Conservation (phyloP, 2,329 filamentous ascomycete genomes). For the Arthrobotrys sinensis region DNA sequence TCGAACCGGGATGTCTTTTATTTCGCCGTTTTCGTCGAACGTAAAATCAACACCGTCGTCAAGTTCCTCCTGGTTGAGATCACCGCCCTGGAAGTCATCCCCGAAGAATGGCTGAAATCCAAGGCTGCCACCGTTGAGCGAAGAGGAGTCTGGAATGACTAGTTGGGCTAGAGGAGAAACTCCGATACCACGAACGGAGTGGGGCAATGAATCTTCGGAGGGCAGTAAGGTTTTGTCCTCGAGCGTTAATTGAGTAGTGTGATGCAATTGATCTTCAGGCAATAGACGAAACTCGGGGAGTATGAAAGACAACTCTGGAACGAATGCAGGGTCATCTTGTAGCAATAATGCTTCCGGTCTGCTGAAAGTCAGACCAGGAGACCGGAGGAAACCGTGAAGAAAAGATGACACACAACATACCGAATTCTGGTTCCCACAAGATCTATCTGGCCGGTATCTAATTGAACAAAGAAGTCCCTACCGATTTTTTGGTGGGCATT, state of each 20-base stretch:
- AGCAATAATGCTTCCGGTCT: slow-evolving; percentile 70
- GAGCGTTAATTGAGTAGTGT: slow-evolving; percentile 37
- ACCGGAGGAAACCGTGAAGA: neutral
- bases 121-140: slow-evolving; percentile 3
- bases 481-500: slow-evolving; percentile 80
- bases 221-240: slow-evolving; percentile 48
- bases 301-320: slow-evolving; percentile 71
- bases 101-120: slow-evolving; percentile 25
- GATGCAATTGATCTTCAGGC: slow-evolving; percentile 41
- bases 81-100: neutral
- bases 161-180: slow-evolving; percentile 14
- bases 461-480: slow-evolving; percentile 27
- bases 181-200: neutral
- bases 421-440: slow-evolving; percentile 17
- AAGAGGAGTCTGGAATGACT: slow-evolving; percentile 42
- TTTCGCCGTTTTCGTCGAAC: slow-evolving; percentile 63
- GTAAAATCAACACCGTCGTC: slow-evolving; percentile 62
- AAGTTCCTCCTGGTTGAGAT: slow-evolving; percentile 21
- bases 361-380: neutral
- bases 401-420: slow-evolving; percentile 3
- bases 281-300: slow-evolving; percentile 12
- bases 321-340: slow-evolving; percentile 85
- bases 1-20: slow-evolving; percentile 58
- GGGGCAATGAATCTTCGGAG: slow-evolving; percentile 4
- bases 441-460: slow-evolving; percentile 42